Conservation (phyloP, 1,139 yeast genomes). For the Casaregolazyma lundiana region DNA sequence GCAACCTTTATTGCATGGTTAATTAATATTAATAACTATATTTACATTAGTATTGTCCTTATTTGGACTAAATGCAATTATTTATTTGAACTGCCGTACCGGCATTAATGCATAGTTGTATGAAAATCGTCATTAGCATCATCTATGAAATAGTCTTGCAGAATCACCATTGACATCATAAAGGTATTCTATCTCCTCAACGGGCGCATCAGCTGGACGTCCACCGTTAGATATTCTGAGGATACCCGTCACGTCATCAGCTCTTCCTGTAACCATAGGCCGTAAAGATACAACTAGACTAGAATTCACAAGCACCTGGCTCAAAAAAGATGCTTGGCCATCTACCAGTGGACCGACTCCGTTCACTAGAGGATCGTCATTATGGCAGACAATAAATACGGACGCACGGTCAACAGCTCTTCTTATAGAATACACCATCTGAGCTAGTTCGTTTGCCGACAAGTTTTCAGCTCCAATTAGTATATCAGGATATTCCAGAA, state of each 20-base stretch:
- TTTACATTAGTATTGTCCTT: too few relatives aligned
- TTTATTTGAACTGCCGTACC: too few relatives aligned
- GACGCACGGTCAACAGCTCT: background rate
- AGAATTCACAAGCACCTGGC: slow-evolving; percentile 49
- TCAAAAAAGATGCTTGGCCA: slow-evolving; percentile 43
- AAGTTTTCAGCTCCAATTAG: slow-evolving; percentile 27
- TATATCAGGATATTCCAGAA: slow-evolving; percentile 37
- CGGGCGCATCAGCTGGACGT: slow-evolving; percentile 27
- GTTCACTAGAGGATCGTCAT: slow-evolving; percentile 41
- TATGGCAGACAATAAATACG: slow-evolving; percentile 31
- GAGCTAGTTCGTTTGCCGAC: slow-evolving; percentile 11
- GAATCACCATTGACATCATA: slow-evolving; percentile 49
- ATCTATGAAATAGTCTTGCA: slow-evolving; percentile 38
- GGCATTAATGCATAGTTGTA: too few relatives aligned
- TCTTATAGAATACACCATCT: slow-evolving; percentile 6
- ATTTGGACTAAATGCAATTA: too few relatives aligned
- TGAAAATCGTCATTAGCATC: too few relatives aligned
- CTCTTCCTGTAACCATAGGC: slow-evolving; percentile 75
- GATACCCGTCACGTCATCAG: slow-evolving; percentile 76
- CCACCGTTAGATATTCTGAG: slow-evolving; percentile 55
- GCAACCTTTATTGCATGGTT: too few relatives aligned
- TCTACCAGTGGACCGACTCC: slow-evolving; percentile 29
- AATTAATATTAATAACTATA: too few relatives aligned
- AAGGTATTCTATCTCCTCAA: slow-evolving; percentile 60
- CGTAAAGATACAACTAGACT: slow-evolving; percentile 49